Evolutionary conservation across 306 rosid genomes (phyloP).

Genomic region (Glycine tomentella): DNA sequence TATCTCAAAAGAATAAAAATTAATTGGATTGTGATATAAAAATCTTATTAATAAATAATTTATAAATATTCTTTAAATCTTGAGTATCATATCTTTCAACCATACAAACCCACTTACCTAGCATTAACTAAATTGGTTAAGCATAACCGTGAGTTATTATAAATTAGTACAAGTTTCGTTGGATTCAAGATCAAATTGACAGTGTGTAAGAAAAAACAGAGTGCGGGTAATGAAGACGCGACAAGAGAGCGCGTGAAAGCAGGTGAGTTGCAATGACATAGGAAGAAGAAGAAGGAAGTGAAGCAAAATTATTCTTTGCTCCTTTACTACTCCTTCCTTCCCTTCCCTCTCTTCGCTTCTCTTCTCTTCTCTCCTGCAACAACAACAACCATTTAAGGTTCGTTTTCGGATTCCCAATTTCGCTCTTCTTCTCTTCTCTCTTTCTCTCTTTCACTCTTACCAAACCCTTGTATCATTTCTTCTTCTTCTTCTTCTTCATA

Average conservation of each 20-base stretch:
- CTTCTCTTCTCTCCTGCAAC: background rate
- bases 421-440: background rate
- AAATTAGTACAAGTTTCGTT: too few relatives aligned
- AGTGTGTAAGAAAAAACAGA: background rate
- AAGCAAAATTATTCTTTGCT: constrained; percentile 50
- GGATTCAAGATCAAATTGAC: too few relatives aligned
- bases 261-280: constrained; percentile 5
- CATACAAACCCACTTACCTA: too few relatives aligned
- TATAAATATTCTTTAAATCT: too few relatives aligned
- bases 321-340: constrained; percentile 51
- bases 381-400: constrained; percentile 51
- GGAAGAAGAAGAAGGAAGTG: constrained; percentile 11
- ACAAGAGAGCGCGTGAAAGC: constrained; percentile 41
- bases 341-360: constrained; percentile 22
- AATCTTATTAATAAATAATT: too few relatives aligned
- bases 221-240: background rate
- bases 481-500: background rate
- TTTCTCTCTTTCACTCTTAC: constrained; percentile 13
- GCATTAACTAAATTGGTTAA: too few relatives aligned
- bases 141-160: too few relatives aligned
- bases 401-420: constrained; percentile 46
- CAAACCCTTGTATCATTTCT: constrained; percentile 21
- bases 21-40: too few relatives aligned
- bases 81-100: too few relatives aligned
- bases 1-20: too few relatives aligned